A percentile compares a stretch with the other conserved stretches of the same genome.
These are phyloP conservation scores for Ophiorrhiza pumila DNA, from an alignment of 257 asterid species.

Conservation along the genomic window DNA sequence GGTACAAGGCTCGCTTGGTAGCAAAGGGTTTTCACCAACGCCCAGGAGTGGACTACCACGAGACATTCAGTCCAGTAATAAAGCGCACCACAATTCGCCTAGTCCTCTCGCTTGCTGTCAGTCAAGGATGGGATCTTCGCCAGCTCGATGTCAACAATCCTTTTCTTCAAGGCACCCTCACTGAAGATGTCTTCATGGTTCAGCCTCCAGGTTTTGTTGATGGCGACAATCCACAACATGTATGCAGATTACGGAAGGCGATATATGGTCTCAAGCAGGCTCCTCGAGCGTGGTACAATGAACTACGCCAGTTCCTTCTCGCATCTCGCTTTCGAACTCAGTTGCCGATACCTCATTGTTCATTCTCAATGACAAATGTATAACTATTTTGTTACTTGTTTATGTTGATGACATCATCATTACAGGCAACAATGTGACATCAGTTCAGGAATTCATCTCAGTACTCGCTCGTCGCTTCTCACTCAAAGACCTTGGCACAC, in stretches of 20 bases:
- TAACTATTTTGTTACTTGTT: not conserved
- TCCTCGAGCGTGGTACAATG: not conserved
- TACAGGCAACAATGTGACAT: not conserved
- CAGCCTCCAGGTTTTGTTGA: not conserved
- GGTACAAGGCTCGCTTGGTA: too few species aligned
- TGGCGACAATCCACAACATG: not conserved
- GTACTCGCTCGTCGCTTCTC: not conserved
- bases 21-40: too few species aligned
- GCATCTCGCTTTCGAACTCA: not conserved
- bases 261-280: not conserved
- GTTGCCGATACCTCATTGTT: not conserved
- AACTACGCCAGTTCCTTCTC: not conserved
- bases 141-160: too few species aligned
- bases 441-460: not conserved
- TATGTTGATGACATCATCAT: conserved; percentile 3
- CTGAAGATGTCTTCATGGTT: too few species aligned
- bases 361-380: not conserved
- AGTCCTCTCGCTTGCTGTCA: too few species aligned
- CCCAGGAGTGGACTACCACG: too few species aligned
- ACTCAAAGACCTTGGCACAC: not conserved
- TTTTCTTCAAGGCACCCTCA: too few species aligned
- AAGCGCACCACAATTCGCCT: too few species aligned
- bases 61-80: too few species aligned
- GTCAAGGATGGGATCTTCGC: too few species aligned
- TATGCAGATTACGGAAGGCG: not conserved